Evolutionary conservation across 2,329 filamentous ascomycete genomes (phyloP).

Genomic region (Lasiodiplodia theobromae): DNA sequence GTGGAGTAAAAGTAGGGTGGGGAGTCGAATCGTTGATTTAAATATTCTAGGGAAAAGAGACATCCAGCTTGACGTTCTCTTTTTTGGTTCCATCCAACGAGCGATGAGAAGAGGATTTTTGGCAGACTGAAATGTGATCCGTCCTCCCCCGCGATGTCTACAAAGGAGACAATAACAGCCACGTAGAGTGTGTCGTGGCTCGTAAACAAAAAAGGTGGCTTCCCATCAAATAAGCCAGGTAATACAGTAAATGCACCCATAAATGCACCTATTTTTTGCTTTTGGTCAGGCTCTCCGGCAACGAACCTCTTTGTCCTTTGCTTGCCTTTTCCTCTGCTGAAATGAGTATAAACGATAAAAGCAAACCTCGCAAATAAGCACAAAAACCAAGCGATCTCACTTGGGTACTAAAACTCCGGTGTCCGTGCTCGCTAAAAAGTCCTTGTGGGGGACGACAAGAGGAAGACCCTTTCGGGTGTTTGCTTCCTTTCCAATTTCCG

Average conservation of each 20-base stretch:
- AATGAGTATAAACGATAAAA: neutral
- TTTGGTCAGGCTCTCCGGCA: neutral
- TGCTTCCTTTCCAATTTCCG: slow-evolving; percentile 21
- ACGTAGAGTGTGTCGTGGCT: neutral
- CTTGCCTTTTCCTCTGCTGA: neutral
- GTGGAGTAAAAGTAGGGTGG: neutral
- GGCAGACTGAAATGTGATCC: slow-evolving; percentile 3
- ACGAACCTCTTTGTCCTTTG: neutral
- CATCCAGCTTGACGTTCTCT: neutral
- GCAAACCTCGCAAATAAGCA: neutral
- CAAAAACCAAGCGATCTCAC: slow-evolving; percentile 18
- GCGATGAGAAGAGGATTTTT: slow-evolving; percentile 12
- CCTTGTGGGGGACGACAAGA: neutral
- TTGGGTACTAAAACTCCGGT: slow-evolving; percentile 13
- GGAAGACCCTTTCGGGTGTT: slow-evolving; percentile 2
- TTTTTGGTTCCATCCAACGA: neutral
- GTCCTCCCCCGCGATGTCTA: neutral
- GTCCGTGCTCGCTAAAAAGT: slow-evolving; percentile 26
- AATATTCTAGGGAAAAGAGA: neutral
- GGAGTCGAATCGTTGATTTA: slow-evolving; percentile 14
- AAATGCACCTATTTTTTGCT: slow-evolving; percentile 13
- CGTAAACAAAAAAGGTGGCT: slow-evolving; percentile 1
- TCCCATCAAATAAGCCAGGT: slow-evolving; percentile 6
- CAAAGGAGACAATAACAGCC: neutral
- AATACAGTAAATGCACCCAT: slow-evolving; percentile 14